Percentiles rank a stretch among this genome's conserved stretches.
phyloP scores from a whole-genome alignment of 1,284 basidiomycete species.

The Boletus semigastroideus region DNA sequence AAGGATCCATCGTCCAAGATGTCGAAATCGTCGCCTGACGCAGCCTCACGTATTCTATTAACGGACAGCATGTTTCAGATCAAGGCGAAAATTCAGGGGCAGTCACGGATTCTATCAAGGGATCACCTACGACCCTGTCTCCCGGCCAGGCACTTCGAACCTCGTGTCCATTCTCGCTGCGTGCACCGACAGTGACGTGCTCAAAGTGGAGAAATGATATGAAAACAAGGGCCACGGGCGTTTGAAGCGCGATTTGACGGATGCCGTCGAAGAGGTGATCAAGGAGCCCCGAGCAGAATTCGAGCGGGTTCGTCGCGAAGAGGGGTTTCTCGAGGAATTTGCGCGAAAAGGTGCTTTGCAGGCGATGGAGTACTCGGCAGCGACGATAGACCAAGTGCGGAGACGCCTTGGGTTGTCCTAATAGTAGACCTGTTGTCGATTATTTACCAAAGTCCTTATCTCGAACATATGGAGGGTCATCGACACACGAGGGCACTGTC shows the following conservation, averaged over 20 bases:
- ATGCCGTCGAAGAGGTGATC: constrained; percentile 73
- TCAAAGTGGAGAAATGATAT: constrained; percentile 51
- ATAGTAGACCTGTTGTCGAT: constrained; percentile 15
- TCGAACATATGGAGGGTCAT: background rate
- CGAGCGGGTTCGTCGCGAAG: constrained; percentile 60
- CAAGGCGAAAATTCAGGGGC: constrained; percentile 74
- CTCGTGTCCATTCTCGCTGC: constrained; percentile 77
- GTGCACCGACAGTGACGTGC: constrained; percentile 54
- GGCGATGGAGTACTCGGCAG: constrained; percentile 60
- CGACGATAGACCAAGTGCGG: constrained; percentile 66
- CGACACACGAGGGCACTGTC: constrained; percentile 34
- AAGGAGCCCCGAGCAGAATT: constrained; percentile 71
- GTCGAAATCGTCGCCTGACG: constrained; percentile 89
- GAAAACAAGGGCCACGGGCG: constrained; percentile 59
- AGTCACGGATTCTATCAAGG: constrained; percentile 78
- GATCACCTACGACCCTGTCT: constrained; percentile 78
- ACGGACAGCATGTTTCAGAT: constrained; percentile 74
- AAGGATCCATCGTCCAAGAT: constrained; percentile 81
- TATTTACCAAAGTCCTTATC: constrained; percentile 12
- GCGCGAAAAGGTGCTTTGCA: constrained; percentile 63
- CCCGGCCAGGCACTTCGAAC: constrained; percentile 83
- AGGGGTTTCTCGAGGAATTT: constrained; percentile 51
- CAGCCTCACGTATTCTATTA: constrained; percentile 82
- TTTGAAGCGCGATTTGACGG: constrained; percentile 74
- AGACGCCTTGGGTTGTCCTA: constrained; percentile 29